phyloP scores from a whole-genome alignment of 345 rosid genomes.

The Rhizophora mangle region DNA sequence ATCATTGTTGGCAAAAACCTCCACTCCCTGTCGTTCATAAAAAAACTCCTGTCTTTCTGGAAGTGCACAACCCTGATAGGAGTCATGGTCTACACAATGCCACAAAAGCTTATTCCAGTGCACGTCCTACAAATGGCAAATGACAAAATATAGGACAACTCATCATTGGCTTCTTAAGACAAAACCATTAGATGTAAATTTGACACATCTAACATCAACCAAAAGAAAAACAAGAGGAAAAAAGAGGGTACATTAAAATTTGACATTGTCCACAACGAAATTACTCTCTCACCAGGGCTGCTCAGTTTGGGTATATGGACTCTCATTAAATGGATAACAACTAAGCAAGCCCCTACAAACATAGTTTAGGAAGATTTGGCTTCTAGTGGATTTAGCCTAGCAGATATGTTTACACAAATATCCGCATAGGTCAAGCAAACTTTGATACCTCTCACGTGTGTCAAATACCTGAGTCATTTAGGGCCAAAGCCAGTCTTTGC shows the following conservation, averaged over 20 bases:
- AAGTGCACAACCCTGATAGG: constrained; percentile 28
- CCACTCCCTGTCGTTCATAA: constrained; percentile 5
- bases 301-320: too few species aligned
- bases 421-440: too few species aligned
- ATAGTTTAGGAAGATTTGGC: too few species aligned
- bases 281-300: neutral
- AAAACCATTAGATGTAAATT: neutral
- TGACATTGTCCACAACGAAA: neutral
- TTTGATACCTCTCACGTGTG: too few species aligned
- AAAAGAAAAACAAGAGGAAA: too few species aligned
- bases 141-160: neutral
- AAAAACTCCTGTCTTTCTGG: constrained; percentile 10
- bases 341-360: too few species aligned
- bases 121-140: constrained; percentile 16
- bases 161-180: neutral
- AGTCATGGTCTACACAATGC: constrained; percentile 21
- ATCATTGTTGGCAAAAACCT: constrained; percentile 23
- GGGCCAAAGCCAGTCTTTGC: too few species aligned
- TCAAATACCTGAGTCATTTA: too few species aligned
- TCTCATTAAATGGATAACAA: too few species aligned
- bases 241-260: neutral
- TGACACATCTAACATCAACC: neutral
- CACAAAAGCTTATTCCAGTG: constrained; percentile 24
- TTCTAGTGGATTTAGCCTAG: too few species aligned
- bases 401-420: too few species aligned